Percentiles rank a stretch among this genome's conserved stretches.
Conservation (phyloP, 768 basidiomycete species). For the Megacollybia marginata region DNA sequence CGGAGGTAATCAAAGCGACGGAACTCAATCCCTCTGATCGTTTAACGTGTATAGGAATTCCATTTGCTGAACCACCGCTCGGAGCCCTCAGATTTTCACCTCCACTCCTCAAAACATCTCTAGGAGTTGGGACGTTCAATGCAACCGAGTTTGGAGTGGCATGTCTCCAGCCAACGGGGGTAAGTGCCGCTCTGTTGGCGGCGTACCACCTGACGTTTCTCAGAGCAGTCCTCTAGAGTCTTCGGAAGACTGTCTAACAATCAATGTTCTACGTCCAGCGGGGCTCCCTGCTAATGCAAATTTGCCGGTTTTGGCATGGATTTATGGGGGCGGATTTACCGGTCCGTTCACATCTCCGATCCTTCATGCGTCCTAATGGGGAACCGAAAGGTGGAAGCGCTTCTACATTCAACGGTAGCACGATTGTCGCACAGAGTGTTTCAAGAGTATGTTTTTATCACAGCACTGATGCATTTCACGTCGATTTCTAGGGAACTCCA, state of each 20-base stretch:
- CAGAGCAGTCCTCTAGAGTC: conserved; percentile 1
- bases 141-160: conserved; percentile 11
- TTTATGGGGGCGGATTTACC: background rate
- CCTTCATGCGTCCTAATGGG: background rate
- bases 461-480: too few relatives aligned
- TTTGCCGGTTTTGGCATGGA: conserved; percentile 4
- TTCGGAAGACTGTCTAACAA: conserved; percentile 35
- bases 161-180: conserved; percentile 8
- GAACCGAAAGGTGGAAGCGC: conserved; percentile 14
- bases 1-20: too few relatives aligned
- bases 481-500: conserved; percentile 13
- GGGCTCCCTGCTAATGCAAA: conserved; percentile 5
- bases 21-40: too few relatives aligned
- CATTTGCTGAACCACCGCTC: conserved; percentile 15
- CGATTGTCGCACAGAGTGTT: conserved; percentile 9
- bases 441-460: conserved; percentile 2
- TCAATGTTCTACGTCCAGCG: conserved; percentile 37
- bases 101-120: conserved; percentile 10
- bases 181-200: background rate
- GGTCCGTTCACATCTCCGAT: conserved; percentile 6
- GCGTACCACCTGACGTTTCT: conserved; percentile 1
- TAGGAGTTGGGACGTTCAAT: conserved; percentile 9
- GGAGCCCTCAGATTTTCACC: conserved; percentile 15
- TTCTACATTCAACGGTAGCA: conserved; percentile 18
- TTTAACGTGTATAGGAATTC: conserved; percentile 1